A percentile compares a stretch with the other conserved stretches of the same genome.
These are phyloP conservation scores for Suillus americanus DNA, from an alignment of 768 basidiomycete genomes.

Conservation along the genomic window DNA sequence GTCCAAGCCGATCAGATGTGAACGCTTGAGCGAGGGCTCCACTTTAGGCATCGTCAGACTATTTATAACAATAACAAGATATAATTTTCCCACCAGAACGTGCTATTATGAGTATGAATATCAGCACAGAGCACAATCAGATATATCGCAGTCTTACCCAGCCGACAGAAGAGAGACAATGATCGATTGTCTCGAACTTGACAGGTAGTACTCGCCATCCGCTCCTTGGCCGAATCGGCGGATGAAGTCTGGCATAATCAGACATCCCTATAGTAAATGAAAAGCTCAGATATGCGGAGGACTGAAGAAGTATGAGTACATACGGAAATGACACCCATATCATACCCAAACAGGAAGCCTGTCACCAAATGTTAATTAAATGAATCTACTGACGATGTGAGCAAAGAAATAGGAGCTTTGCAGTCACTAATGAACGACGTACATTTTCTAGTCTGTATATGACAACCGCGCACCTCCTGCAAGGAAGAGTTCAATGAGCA, in stretches of 20 bases:
- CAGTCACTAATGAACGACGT: constrained; percentile 6
- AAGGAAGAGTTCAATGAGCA: neutral
- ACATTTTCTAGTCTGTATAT: neutral
- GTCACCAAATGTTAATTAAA: neutral
- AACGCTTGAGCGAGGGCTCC: constrained; percentile 72
- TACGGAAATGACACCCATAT: constrained; percentile 77
- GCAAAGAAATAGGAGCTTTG: constrained; percentile 1
- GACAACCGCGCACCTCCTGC: constrained; percentile 22
- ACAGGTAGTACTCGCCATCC: constrained; percentile 50
- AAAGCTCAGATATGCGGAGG: constrained; percentile 1
- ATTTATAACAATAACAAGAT: neutral
- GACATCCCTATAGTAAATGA: constrained; percentile 51
- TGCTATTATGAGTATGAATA: constrained; percentile 27
- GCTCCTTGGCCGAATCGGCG: constrained; percentile 59
- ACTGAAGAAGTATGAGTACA: constrained; percentile 15
- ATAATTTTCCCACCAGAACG: constrained; percentile 45
- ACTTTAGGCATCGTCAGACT: constrained; percentile 28
- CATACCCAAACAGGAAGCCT: constrained; percentile 74
- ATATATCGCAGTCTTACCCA: constrained; percentile 39
- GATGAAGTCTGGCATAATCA: constrained; percentile 80
- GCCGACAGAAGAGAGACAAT: constrained; percentile 79
- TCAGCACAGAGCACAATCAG: neutral
- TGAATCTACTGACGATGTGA: neutral
- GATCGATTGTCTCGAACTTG: constrained; percentile 67
- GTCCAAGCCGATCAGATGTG: constrained; percentile 71